Evolutionary conservation across 306 rosid genomes (phyloP), one percentile per base, ranked within the genome.

Genomic region (Ceratonia siliqua): DNA sequence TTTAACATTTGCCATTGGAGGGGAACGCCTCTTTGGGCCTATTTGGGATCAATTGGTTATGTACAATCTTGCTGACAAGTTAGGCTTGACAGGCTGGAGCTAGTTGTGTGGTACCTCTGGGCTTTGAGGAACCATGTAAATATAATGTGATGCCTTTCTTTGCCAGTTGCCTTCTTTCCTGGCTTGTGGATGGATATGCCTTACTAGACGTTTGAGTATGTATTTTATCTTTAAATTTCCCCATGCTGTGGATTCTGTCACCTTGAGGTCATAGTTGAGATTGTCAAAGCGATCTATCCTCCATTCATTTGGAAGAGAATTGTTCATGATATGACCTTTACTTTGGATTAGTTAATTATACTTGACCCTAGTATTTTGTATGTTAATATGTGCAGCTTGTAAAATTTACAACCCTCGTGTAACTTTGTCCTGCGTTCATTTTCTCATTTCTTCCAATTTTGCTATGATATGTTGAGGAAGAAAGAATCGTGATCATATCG

Each of bases 61-160:
- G 91, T 91, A 94, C 86, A 94, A 91, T 75, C 89, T 94, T 62
- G 97, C 98, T 77, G 98, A 94, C 75, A 89, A 75, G 82, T 28
- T 88, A 25, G 98, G 97, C 49, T 77, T 91, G 85, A 78, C 85
- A 17, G 76, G 86, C 68, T 91, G 98, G 94, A 89, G 91, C 92
- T 91, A 90, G 89, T 67, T 75, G 28, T 21, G 39, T 43, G 58
- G 13, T 70, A 39, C 30, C 52, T 70, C 61, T 43, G n/a, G 65
- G 38, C 38, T 27, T 27, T 49, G 41, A 71, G 2, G 6, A 38
- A 8, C 62, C 21, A 43, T 14, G 28, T 38, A 33, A 53, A 41
- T 39, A 15, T 76, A 77, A 22, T 46, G 14, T 43, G 39, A 69
- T 62, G 45, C 6, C 38, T 33, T 49, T 55, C 65, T 35, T 66